Percentiles rank a stretch among this genome's conserved stretches.
Evolutionary conservation across 352 stramenopile species (phyloP).

Genomic region (Phytophthora syringae): DNA sequence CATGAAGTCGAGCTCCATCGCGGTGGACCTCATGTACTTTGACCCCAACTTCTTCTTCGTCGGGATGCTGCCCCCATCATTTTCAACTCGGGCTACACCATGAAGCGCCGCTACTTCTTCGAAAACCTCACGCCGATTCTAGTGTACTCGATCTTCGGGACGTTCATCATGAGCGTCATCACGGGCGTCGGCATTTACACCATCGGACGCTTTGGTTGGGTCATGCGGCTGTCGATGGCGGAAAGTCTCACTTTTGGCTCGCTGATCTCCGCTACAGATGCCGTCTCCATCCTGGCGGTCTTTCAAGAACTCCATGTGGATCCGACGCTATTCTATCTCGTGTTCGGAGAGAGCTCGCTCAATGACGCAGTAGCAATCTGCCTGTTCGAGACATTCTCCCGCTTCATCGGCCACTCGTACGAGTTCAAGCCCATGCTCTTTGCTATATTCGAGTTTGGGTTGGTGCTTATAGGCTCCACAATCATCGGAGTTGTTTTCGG

Average conservation of each 20-base stretch:
- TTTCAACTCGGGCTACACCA: conserved; percentile 94
- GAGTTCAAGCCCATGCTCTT: conserved; percentile 77
- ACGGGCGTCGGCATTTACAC: conserved; percentile 81
- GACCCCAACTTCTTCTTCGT: conserved; percentile 95
- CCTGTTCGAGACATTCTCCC: conserved; percentile 93
- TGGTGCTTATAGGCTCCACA: conserved; percentile 90
- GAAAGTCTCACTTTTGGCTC: conserved; percentile 93
- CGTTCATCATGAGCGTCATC: conserved; percentile 89
- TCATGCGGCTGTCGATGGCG: conserved; percentile 83
- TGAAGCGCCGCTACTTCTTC: conserved; percentile 94
- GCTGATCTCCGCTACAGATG: conserved; percentile 94
- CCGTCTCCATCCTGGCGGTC: conserved; percentile 92
- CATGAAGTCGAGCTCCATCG: conserved; percentile 72
- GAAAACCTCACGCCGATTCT: conserved; percentile 91
- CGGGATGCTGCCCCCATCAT: conserved; percentile 94
- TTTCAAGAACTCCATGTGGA: conserved; percentile 92
- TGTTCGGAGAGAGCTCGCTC: conserved; percentile 95
- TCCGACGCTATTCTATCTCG: conserved; percentile 94
- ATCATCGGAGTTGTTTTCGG: conserved; percentile 89
- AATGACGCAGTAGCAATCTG: conserved; percentile 96
- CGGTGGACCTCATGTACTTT: conserved; percentile 86
- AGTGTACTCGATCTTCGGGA: conserved; percentile 91
- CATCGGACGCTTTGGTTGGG: conserved; percentile 64
- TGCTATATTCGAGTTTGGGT: conserved; percentile 88
- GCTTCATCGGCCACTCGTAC: conserved; percentile 92